These are phyloP conservation scores for Juglanconis sp. DNA, from an alignment of 2,329 filamentous ascomycete genomes.

Conservation along the genomic window DNA sequence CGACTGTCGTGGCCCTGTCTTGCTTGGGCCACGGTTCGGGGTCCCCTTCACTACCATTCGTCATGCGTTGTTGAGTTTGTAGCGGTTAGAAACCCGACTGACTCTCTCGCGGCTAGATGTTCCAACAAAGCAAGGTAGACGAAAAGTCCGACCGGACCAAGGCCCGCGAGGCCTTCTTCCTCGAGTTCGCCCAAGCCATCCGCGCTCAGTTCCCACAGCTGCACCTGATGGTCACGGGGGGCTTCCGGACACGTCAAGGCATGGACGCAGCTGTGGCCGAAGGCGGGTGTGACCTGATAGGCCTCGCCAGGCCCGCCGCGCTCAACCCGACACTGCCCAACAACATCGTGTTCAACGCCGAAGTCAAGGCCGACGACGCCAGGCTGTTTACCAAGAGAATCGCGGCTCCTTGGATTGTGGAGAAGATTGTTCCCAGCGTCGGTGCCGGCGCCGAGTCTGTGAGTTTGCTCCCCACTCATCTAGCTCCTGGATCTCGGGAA, in stretches of 20 bases:
- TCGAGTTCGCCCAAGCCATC: conserved; percentile 59
- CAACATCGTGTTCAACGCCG: conserved; percentile 32
- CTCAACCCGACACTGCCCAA: conserved; percentile 36
- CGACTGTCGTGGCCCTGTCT: too few species aligned
- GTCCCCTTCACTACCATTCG: too few species aligned
- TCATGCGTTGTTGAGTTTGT: too few species aligned
- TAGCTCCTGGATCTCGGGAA: too few species aligned
- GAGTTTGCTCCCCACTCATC: conserved; percentile 1
- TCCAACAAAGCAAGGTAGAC: conserved; percentile 22
- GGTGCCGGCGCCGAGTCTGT: conserved; percentile 24
- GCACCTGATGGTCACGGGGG: conserved; percentile 58
- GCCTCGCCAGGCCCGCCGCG: conserved; percentile 36
- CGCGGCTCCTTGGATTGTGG: conserved; percentile 22
- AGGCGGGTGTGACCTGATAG: conserved; percentile 40
- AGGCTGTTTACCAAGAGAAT: conserved; percentile 27
- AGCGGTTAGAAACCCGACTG: neutral
- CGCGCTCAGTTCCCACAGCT: conserved; percentile 41
- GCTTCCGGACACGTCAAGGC: conserved; percentile 50
- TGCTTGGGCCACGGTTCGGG: too few species aligned
- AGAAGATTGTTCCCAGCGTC: conserved; percentile 22
- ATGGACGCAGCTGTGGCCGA: conserved; percentile 38
- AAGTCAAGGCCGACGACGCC: conserved; percentile 33
- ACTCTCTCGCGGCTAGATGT: conserved; percentile 29
- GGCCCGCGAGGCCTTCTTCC: conserved; percentile 64
- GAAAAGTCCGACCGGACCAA: conserved; percentile 40